These are phyloP conservation scores for Exidia glandulosa DNA, from an alignment of 768 basidiomycete species.

Conservation along the genomic window DNA sequence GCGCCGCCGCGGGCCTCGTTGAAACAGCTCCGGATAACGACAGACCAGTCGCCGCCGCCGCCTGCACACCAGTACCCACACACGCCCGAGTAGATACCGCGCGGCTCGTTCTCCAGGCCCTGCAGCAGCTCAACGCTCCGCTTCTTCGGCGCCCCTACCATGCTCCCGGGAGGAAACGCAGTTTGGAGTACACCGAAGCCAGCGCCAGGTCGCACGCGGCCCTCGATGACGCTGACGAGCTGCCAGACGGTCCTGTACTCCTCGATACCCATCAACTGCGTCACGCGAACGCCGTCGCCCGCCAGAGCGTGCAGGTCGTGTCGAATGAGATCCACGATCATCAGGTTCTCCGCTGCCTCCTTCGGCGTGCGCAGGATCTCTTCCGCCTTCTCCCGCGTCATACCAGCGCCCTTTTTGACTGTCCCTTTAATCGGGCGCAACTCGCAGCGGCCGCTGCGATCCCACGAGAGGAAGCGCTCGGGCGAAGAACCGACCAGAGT, in stretches of 20 bases:
- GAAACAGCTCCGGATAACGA: conserved; percentile 89
- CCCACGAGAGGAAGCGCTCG: conserved; percentile 79
- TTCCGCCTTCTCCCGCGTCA: conserved; percentile 57
- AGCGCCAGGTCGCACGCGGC: conserved; percentile 35
- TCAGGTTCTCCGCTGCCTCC: conserved; percentile 92
- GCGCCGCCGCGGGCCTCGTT: conserved; percentile 39
- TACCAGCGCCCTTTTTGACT: conserved; percentile 45
- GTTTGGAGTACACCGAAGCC: conserved; percentile 71
- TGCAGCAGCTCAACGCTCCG: conserved; percentile 86
- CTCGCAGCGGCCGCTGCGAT: conserved; percentile 56
- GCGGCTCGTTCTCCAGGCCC: conserved; percentile 56
- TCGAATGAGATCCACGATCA: conserved; percentile 95
- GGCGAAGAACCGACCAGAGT: conserved; percentile 81
- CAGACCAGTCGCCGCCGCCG: conserved; percentile 85
- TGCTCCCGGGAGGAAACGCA: conserved; percentile 87
- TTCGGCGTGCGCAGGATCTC: conserved; percentile 59
- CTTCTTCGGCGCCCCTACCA: conserved; percentile 97
- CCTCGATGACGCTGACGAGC: conserved; percentile 88
- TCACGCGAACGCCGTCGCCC: conserved; percentile 71
- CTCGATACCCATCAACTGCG: conserved; percentile 78
- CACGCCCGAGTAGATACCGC: conserved; percentile 83
- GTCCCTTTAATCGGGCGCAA: conserved; percentile 95
- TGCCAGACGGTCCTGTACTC: conserved; percentile 94
- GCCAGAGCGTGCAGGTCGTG: conserved; percentile 76
- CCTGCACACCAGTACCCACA: conserved; percentile 89